Evolutionary conservation across 805 yeast species (phyloP), one percentile per base, ranked within the genome.

Genomic region (Cyberlindnera amylophila): DNA sequence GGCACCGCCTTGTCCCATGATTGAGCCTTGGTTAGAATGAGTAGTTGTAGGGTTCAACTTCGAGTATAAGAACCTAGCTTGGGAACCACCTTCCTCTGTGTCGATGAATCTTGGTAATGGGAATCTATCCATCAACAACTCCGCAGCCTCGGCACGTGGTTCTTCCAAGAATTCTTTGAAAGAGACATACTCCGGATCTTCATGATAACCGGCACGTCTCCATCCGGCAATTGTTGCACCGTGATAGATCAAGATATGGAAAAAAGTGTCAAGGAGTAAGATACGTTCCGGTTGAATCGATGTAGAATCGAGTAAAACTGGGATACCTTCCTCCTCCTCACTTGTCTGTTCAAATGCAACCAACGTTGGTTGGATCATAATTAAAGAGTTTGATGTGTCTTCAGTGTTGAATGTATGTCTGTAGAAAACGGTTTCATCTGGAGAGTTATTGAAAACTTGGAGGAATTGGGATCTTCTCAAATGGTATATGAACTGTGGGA

Each of bases 71-170:
- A 93, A 93, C 68, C 99, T 82, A 3, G 98, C 97, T 69, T 93
- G 99, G 13, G 97, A 90, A 42, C 96, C 97, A 57, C 99, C 98
- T 56, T 91, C 97, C 62, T 91, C 97, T 46, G 96, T 88, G 57
- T 91, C 96, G 54, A 93, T 90, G 61, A 91, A 93, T 67, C 99
- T 79, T 36, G 99, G 99, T 59, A 93, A 74, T 55, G 99, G 99
- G 80, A 88, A 91, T 61, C 99, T 78, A 61, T 93, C 98, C 30
- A 85, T 79, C 57, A 93, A 78, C 51, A 95, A 72, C 55, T 84
- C 88, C 6, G 96, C 91, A 17, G 98, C 98, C 65, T 93, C 99
- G 41, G 75, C 75, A 58, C 87, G 82, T 35, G 99, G 96, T 50
- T 82, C 90, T 46, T 87, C 91, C 56, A 93, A 77, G 64, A 93